Evolutionary conservation across 805 yeast species (phyloP).

Genomic region (Candida namnaoensis): DNA sequence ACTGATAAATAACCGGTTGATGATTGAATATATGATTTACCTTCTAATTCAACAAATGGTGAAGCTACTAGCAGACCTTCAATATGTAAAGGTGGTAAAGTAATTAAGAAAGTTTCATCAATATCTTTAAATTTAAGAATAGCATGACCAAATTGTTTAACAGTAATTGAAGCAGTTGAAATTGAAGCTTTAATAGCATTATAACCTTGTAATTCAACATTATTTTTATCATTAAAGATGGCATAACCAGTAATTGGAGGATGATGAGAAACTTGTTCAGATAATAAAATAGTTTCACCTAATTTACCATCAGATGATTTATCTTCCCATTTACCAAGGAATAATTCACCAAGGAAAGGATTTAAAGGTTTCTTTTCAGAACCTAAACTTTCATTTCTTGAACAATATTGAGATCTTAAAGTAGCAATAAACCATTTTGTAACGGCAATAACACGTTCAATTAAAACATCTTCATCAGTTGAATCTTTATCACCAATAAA

Average conservation of each 20-base stretch:
- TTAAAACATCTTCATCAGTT: constrained; percentile 39
- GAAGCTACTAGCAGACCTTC: constrained; percentile 89
- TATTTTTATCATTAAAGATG: constrained; percentile 62
- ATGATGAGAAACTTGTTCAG: constrained; percentile 96
- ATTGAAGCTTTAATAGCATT: constrained; percentile 83
- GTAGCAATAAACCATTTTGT: constrained; percentile 89
- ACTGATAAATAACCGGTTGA: constrained; percentile 68
- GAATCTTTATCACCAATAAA: constrained; percentile 31
- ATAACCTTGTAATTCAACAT: constrained; percentile 75
- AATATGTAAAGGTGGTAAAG: constrained; percentile 92
- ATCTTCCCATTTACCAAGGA: constrained; percentile 82
- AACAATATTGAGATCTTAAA: constrained; percentile 86
- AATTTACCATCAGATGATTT: constrained; percentile 33
- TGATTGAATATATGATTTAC: constrained; percentile 75
- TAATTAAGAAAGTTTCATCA: constrained; percentile 63
- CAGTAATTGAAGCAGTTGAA: constrained; percentile 69
- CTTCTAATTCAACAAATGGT: constrained; percentile 93
- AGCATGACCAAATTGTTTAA: constrained; percentile 92
- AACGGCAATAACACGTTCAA: constrained; percentile 71
- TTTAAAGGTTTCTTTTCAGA: constrained; percentile 94
- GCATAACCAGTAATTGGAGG: constrained; percentile 97
- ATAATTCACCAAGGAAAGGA: constrained; percentile 92
- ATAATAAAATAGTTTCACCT: constrained; percentile 72
- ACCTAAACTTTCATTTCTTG: constrained; percentile 88
- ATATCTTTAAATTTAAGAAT: constrained; percentile 53